Percentiles rank a stretch among this genome's conserved stretches.
phyloP scores from a whole-genome alignment of 768 basidiomycete genomes.

The Austroboletus eburneus region DNA sequence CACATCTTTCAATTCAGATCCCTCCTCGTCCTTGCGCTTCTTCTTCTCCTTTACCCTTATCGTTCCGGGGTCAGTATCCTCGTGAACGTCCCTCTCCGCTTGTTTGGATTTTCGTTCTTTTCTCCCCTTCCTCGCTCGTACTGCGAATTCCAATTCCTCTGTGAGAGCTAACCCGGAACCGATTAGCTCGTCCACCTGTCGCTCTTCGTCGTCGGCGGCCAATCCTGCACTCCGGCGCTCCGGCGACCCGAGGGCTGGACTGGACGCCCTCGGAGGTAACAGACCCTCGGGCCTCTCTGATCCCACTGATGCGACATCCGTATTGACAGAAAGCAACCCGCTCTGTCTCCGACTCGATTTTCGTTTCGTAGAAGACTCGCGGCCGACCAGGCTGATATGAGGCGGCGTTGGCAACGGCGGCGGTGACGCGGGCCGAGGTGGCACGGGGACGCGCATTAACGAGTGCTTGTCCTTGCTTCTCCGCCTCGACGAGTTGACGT shows the following conservation, averaged over 20 bases:
- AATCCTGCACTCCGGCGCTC: slow-evolving; percentile 49
- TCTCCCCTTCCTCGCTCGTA: slow-evolving; percentile 43
- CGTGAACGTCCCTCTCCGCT: slow-evolving; percentile 15
- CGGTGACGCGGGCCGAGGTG: slow-evolving; percentile 40
- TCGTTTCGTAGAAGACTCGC: slow-evolving; percentile 29
- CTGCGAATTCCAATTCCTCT: slow-evolving; percentile 16
- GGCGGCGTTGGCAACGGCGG: slow-evolving; percentile 33
- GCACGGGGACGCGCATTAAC: slow-evolving; percentile 38
- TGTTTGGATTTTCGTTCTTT: slow-evolving; percentile 26
- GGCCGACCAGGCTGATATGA: slow-evolving; percentile 32
- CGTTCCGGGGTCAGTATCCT: slow-evolving; percentile 22
- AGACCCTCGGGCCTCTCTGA: slow-evolving; percentile 30
- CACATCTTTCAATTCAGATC: slow-evolving; percentile 52
- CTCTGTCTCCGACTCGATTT: slow-evolving; percentile 37
- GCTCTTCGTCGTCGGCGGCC: slow-evolving; percentile 56
- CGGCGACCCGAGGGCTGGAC: slow-evolving; percentile 67
- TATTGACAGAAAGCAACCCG: slow-evolving; percentile 50
- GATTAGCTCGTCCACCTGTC: slow-evolving; percentile 30
- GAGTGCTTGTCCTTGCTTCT: slow-evolving; percentile 43
- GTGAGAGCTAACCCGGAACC: slow-evolving; percentile 8
- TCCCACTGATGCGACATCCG: slow-evolving; percentile 26
- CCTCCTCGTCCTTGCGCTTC: slow-evolving; percentile 37
- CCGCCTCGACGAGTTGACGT: slow-evolving; percentile 36
- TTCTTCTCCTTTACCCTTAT: slow-evolving; percentile 37
- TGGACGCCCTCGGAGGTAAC: slow-evolving; percentile 52